Percentiles rank a stretch among this genome's conserved stretches.
These are phyloP conservation scores for Corymbia citriodora DNA, from an alignment of 441 rosid genomes.

Conservation along the genomic window DNA sequence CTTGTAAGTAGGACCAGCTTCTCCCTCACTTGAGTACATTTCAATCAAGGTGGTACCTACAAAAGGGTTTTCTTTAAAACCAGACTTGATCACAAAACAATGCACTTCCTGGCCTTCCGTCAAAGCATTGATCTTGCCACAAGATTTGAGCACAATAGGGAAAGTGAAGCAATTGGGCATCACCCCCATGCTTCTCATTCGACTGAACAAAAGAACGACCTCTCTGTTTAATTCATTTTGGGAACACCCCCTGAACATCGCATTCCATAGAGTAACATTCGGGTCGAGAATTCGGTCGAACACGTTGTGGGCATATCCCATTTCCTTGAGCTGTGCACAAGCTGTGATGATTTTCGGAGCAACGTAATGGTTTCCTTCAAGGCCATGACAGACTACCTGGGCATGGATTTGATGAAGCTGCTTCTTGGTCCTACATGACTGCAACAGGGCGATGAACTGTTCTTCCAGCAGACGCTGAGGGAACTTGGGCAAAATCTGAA, in stretches of 20 bases:
- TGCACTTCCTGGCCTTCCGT: background rate
- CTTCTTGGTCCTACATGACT: background rate
- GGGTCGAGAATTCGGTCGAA: background rate
- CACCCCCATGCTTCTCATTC: background rate
- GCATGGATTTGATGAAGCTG: background rate
- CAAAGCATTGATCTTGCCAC: background rate
- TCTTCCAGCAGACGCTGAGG: background rate
- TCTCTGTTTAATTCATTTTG: background rate
- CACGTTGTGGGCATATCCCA: background rate
- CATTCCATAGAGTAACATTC: background rate
- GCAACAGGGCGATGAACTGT: background rate
- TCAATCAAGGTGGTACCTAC: background rate
- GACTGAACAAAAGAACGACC: background rate
- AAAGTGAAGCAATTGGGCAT: slow-evolving; percentile 3
- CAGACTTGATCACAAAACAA: background rate
- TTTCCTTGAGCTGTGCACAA: background rate
- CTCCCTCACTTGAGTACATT: background rate
- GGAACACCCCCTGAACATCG: background rate
- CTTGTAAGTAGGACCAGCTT: background rate
- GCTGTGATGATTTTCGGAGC: background rate
- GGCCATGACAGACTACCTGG: background rate
- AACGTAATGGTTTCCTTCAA: background rate
- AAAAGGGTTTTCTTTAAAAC: background rate
- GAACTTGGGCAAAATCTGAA: background rate
- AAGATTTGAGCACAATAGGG: background rate